Percentiles rank a stretch among this genome's conserved stretches.
Evolutionary conservation across 371 early-diverging fungal species (phyloP).

Genomic region (Mucor saturninus): DNA sequence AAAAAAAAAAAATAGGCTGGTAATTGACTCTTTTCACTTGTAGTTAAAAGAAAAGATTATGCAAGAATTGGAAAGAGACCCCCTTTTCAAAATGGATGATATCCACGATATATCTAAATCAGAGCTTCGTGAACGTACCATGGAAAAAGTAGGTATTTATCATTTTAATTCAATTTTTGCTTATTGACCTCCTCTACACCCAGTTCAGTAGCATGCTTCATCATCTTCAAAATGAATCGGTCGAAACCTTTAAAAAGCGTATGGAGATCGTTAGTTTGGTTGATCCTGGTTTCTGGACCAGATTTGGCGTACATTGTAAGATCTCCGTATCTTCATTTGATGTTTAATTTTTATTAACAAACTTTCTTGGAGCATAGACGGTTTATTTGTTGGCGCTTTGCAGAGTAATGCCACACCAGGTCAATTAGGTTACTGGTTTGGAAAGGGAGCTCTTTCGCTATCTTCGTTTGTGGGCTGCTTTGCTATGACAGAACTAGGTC

Average conservation of each 20-base stretch:
- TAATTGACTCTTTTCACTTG: not conserved
- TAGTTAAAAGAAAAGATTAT: constrained; percentile 81
- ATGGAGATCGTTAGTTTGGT: constrained; percentile 84
- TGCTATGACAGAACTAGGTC: constrained; percentile 91
- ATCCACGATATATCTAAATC: constrained; percentile 77
- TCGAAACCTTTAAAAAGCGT: constrained; percentile 74
- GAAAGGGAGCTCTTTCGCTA: constrained; percentile 84
- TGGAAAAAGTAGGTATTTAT: constrained; percentile 70
- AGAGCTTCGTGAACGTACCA: constrained; percentile 84
- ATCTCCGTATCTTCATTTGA: not conserved
- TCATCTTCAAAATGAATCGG: constrained; percentile 78
- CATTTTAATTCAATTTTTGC: too few relatives aligned
- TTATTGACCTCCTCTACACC: too few relatives aligned
- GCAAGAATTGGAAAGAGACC: constrained; percentile 90
- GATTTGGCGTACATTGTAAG: constrained; percentile 88
- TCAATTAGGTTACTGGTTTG: constrained; percentile 89
- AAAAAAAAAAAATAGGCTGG: not conserved
- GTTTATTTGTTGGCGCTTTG: constrained; percentile 89
- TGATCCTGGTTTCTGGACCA: constrained; percentile 92
- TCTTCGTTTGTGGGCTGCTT: constrained; percentile 88
- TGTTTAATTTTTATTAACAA: too few relatives aligned
- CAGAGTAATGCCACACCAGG: constrained; percentile 87
- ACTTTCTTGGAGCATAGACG: constrained; percentile 43
- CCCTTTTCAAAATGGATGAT: constrained; percentile 82
- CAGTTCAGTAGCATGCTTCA: constrained; percentile 75